Evolutionary conservation across 192 early-diverging fungal species (phyloP), one percentile per base, ranked within the genome.

Genomic region (Phycomyces nitens): DNA sequence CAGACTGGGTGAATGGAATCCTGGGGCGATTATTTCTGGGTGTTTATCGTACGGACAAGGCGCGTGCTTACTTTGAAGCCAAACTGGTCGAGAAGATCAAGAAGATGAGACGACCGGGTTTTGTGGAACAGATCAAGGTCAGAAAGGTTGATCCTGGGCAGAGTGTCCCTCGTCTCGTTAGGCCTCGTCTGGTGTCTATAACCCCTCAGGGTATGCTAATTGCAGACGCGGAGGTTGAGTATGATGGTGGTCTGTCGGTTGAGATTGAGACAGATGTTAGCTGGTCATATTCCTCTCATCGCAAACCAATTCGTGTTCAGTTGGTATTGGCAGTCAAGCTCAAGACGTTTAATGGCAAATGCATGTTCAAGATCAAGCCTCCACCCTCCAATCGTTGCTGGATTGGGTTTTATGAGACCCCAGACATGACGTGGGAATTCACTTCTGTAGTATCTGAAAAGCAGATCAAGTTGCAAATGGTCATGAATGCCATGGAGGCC

Each of bases 1-100:
- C 71, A 24, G 75, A 80, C 42, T 94, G 94, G 94, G 79, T 95
- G n/a, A 95, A 95, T 70, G 94, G 90, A 12, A 75, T 95, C 5
- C 61, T 92, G 4, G 92, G 92, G 0, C 78, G 94, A 8, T 20
- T 88, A 21, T 96, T 96, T 62, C 71, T 96, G n/a, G 86, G 84
- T 21, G 69, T 85, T 1, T 88, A 90, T 65, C 79, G 80, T 42
- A 87, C 88, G 5, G 82, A 88, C 14, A 51, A 54, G 26, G 52
- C 52, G 38, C 11, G 38, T 26, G 9, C 21, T 14, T 53, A 54
- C 22, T 54, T 63, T 15, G 14, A 63, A 8, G 40, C 52, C 40
- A 90, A 84, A 72, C 70, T 84, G 55, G 81, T 81, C 56, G 77
- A 81, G 18, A 92, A 86, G 43, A 76, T 86, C 42, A 76, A 78